Evolutionary conservation across 1,284 basidiomycete species (phyloP).

Genomic region (Agroathelia rolfsii): DNA sequence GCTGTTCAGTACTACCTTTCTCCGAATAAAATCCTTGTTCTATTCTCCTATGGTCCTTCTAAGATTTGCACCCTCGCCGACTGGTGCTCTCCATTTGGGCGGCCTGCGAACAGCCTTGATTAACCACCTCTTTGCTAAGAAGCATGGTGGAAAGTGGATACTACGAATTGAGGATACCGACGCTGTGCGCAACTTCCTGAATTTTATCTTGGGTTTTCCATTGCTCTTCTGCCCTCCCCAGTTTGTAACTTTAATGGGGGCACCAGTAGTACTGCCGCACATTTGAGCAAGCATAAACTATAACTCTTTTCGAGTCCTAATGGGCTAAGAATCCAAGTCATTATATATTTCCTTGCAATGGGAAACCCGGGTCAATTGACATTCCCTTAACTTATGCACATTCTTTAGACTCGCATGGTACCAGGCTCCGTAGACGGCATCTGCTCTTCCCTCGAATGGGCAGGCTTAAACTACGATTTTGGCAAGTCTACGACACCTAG

Average conservation of each 20-base stretch:
- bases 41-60: conserved; percentile 43
- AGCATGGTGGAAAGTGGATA: conserved; percentile 80
- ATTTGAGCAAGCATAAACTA: too few relatives aligned
- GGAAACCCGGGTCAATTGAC: too few relatives aligned
- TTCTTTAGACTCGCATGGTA: conserved; percentile 69
- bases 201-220: too few relatives aligned
- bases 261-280: too few relatives aligned
- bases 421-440: conserved; percentile 80
- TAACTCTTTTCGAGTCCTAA: too few relatives aligned
- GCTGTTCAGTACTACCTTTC: too few relatives aligned
- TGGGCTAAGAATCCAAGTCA: too few relatives aligned
- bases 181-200: conserved; percentile 35
- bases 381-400: too few relatives aligned
- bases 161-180: conserved; percentile 96
- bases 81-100: conserved; percentile 88
- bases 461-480: conserved; percentile 88
- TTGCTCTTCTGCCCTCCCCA: too few relatives aligned
- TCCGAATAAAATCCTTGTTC: not conserved
- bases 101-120: conserved; percentile 94
- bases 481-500: conserved; percentile 36
- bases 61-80: conserved; percentile 95
- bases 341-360: too few relatives aligned
- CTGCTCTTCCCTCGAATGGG: conserved; percentile 75
- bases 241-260: too few relatives aligned
- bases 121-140: conserved; percentile 82